Evolutionary conservation across 306 rosid genomes (phyloP), one percentile per base, ranked within the genome.

Genomic region (Oemleria cerasiformis): DNA sequence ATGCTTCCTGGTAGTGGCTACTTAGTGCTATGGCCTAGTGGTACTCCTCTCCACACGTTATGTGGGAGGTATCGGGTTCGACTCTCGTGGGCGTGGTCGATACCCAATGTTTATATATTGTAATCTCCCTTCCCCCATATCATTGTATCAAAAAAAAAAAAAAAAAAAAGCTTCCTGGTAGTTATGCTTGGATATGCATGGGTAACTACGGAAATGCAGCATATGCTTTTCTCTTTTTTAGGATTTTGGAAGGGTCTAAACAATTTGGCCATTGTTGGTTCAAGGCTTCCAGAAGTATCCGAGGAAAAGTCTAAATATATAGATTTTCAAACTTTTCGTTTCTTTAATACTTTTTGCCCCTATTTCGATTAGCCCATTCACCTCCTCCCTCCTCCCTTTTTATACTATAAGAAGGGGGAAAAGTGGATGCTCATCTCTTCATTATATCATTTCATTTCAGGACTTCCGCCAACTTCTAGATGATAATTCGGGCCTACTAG

Each of bases 401-500:
- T 36, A 43, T 12, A 51, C 25, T 25, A 50, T 70, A 59, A 50
- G 13, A 19, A 39, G 12, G 19, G 48, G 62, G 54, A 12, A 4
- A 11, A 36, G 16, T 25, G 43, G 36, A 71, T 70, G 72, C 64
- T 73, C 48, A 66, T 47, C 70, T 51, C 57, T 67, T 72, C 13
- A 4, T 57, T 65, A 54, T 49, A 16, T 19, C 67, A 68, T 47
- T 54, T 48, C 57, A 42, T 64, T 75, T 49, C 88, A 94, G 97
- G 96, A 91, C 75, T 91, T 94, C 78, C 87, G 75, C 84, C 90
- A 84, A 79, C 83, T 94, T 79, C 81, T 94, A 62, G 95, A 87
- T 19, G 83, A 84, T 10, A 75, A 82, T 53, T 85, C 88, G 8
- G 90, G 80, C 73, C 81, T 91, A 63, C 73, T 91, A 17, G 85